phyloP scores from a whole-genome alignment of 768 basidiomycete species.

The Mycena polygramma region DNA sequence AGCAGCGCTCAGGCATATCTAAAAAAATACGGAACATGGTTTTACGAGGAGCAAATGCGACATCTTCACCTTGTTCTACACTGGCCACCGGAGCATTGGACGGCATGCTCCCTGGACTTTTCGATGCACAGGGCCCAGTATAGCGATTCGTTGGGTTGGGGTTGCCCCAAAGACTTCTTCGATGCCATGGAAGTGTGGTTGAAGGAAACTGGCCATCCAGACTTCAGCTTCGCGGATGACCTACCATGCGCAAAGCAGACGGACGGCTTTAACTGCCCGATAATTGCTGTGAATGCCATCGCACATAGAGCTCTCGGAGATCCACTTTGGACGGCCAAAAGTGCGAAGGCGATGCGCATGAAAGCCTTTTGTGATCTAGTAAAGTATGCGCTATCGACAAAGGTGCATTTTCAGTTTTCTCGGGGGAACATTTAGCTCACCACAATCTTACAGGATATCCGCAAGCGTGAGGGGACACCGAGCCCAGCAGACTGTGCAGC shows the following conservation, averaged over 20 bases:
- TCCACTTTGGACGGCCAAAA: constrained; percentile 26
- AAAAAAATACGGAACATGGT: constrained; percentile 19
- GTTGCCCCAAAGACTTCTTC: constrained; percentile 17
- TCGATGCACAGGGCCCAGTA: constrained; percentile 4
- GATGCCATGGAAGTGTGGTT: constrained; percentile 13
- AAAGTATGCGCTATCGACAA: not conserved
- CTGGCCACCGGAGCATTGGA: constrained; percentile 28
- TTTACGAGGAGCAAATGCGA: not conserved
- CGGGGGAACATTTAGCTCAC: not conserved
- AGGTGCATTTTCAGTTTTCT: not conserved
- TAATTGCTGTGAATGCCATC: constrained; percentile 36
- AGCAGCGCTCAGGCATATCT: constrained; percentile 1
- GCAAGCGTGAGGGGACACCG: not conserved
- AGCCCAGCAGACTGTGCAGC: not conserved
- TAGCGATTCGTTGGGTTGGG: constrained; percentile 18
- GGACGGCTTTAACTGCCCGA: constrained; percentile 34
- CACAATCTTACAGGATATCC: not conserved
- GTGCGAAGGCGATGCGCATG: constrained; percentile 11
- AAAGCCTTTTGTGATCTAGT: constrained; percentile 29
- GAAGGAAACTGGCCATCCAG: not conserved
- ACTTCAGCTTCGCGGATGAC: too few relatives aligned
- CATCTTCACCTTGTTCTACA: constrained; percentile 8
- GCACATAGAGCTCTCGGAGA: constrained; percentile 31
- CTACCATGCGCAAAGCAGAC: constrained; percentile 25
- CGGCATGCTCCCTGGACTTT: constrained; percentile 13